A percentile compares a stretch with the other conserved stretches of the same genome.
phyloP scores from a whole-genome alignment of 176 grass and related monocot genomes.

The Ensete ventricosum region DNA sequence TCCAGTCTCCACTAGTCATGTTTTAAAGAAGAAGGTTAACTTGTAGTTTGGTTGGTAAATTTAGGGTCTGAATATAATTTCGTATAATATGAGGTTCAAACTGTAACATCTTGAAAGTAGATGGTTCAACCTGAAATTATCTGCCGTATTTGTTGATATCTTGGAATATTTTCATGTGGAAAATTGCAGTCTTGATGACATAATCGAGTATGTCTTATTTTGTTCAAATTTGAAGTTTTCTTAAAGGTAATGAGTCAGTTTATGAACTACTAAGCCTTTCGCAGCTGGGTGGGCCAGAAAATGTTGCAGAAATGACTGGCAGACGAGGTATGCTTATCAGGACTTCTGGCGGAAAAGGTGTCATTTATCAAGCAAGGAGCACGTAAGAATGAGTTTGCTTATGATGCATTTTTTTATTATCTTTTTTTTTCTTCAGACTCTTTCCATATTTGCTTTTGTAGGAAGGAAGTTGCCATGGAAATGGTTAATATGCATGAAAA shows the following conservation, averaged over 20 bases:
- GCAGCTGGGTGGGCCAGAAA: conserved; percentile 86
- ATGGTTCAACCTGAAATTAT: neutral
- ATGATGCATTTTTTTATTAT: conserved; percentile 20
- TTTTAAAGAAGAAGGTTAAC: neutral
- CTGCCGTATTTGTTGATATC: neutral
- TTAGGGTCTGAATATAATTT: neutral
- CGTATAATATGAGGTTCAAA: neutral
- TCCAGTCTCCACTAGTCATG: no score
- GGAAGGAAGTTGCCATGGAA: conserved; percentile 99
- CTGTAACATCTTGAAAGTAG: neutral
- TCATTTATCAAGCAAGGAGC: conserved; percentile 85
- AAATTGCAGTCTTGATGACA: neutral
- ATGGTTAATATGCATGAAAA: conserved; percentile 99
- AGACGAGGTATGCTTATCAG: conserved; percentile 87
- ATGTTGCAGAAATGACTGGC: conserved; percentile 95
- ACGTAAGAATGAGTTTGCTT: conserved; percentile 58
- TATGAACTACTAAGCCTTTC: conserved; percentile 8
- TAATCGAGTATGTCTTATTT: neutral
- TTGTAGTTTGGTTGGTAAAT: neutral
- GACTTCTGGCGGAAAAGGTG: conserved; percentile 71
- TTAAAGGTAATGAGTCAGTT: neutral
- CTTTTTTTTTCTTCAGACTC: conserved; percentile 18
- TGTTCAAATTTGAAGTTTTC: neutral
- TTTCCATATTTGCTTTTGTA: conserved; percentile 29
- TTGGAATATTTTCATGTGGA: neutral